Conservation (phyloP, 805 yeast species). For the Wickerhamomyces silvicola region DNA sequence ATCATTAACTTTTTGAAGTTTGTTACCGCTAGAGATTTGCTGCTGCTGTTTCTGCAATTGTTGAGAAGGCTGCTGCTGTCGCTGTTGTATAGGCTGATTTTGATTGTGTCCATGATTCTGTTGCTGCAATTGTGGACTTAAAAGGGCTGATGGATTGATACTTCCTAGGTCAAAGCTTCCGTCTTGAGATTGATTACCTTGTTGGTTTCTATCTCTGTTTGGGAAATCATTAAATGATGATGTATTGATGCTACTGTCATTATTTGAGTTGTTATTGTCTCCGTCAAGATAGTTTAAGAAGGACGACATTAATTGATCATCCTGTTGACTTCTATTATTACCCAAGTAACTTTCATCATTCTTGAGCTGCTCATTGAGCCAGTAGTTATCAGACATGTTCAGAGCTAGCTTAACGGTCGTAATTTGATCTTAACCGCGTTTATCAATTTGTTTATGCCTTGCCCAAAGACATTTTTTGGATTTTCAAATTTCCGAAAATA, state of each 20-base stretch:
- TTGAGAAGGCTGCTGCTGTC: constrained; percentile 1
- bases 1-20: constrained; percentile 13
- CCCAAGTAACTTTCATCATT: constrained; percentile 17
- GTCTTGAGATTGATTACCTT: neutral
- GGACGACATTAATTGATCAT: constrained; percentile 33
- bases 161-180: constrained; percentile 4
- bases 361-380: constrained; percentile 22
- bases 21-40: constrained; percentile 21
- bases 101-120: constrained; percentile 9
- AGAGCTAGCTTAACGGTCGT: neutral
- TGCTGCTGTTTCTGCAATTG: constrained; percentile 11
- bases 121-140: constrained; percentile 11
- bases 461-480: too few relatives aligned
- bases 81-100: constrained; percentile 4
- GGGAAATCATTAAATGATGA: constrained; percentile 6
- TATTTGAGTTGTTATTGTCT: constrained; percentile 6
- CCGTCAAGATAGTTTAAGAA: constrained; percentile 45
- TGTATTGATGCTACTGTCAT: constrained; percentile 2
- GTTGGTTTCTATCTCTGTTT: constrained; percentile 1
- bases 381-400: constrained; percentile 21
- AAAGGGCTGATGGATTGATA: constrained; percentile 17
- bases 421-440: too few relatives aligned
- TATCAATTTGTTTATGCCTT: too few relatives aligned
- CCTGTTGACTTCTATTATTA: constrained; percentile 5
- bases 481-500: too few relatives aligned